Base-by-base conservation (phyloP, 2,329 filamentous ascomycete species). In the Leptographium lundbergii region DNA sequence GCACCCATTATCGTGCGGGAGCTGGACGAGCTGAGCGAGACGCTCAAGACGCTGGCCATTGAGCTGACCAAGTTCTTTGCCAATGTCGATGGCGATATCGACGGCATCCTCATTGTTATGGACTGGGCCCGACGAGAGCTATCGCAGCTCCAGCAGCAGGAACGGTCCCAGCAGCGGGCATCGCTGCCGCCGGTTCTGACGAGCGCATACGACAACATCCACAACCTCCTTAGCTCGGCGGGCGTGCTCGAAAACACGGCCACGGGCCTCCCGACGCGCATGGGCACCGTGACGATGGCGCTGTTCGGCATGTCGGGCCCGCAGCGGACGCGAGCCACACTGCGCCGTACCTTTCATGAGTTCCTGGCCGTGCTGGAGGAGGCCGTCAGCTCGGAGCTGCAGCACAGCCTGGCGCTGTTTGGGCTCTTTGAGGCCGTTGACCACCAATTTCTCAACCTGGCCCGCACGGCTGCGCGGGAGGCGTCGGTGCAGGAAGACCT, bases 51-150 rank as follows among this genome's bases (percentile, higher is more conserved):
- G 3, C 77, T 97, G 27, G 89, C 90, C 1, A 78, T 91, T 19
- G 91, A 96, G 69, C 81, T 96, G 65, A 95, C 89, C 9, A 86
- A 86, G 67, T 96, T 97, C 75, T 96, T 96, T 70, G 88, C 91
- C 57, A 89, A 91, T 64, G 90, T 97, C 14, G 90, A 96, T 66
- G 89, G 90, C 29, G 92, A 96, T 67, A 88, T 97, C 66, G 92
- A 96, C 69, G 87, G 81, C 61, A 95, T 96, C 65, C 79, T 97
- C 42, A 87, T 94, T 61, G 90, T 95, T 57, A 96, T 97, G 91
- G 90, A 96, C 69, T 96, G 92, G 92, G 89, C 90, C 17, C 87
- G 87, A 68, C 85, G 91, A 64, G 91, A 96, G 70, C 81, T 97
- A 17, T 78, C 84, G 61, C 84, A 85, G 53, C 75, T 94, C 59